Evolutionary conservation across 257 asterid species (phyloP), one percentile per base, ranked within the genome.

Genomic region (Parsonsia alboflavescens): DNA sequence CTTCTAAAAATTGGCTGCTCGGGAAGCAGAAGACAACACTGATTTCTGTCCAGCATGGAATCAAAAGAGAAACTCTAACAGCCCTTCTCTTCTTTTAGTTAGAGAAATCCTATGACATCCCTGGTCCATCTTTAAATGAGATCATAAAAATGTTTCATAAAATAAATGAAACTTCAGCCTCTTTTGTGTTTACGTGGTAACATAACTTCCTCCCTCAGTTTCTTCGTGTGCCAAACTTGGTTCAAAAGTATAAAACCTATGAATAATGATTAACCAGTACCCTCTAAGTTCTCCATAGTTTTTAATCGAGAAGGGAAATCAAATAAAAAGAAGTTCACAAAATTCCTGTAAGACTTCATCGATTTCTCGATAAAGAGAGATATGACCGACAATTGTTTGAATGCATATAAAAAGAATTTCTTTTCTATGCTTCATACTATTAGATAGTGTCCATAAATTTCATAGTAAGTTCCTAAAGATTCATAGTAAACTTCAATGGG

Each of bases 361-460:
- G 30, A 62, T 62, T 62, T 62, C 68, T 62, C 44, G 44, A 62
- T 62, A 62, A 62, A 28, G 68, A 62, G 68, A 62, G 30, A 28
- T 62, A 62, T 62, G 44, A n/a, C n/a, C 45, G 30, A 63, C 22
- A 63, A 9, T 63, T 22, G 3, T 33, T 28, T 9, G 44, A 30
- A 59, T n/a, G 7, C 21, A 56, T 56, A 56, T 46, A 21, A 56
- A 56, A 56, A 56, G 28, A 3, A 56, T 56, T 56, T 56, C 28
- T 56, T 56, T 21, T 56, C 10, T 46, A 33, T 33, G 3, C 39
- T 33, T 33, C 39, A 3, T 33, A 33, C 39, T 33, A 33, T 33
- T 33, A 33, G 39, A 33, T 33, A 33, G 39, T 33, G 39, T 33
- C 39, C 39, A 33, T 33, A 33, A 33, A 33, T 33, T 33, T 33